These are phyloP conservation scores for Gremmenia infestans DNA, from an alignment of 2,329 filamentous ascomycete species.

Conservation along the genomic window DNA sequence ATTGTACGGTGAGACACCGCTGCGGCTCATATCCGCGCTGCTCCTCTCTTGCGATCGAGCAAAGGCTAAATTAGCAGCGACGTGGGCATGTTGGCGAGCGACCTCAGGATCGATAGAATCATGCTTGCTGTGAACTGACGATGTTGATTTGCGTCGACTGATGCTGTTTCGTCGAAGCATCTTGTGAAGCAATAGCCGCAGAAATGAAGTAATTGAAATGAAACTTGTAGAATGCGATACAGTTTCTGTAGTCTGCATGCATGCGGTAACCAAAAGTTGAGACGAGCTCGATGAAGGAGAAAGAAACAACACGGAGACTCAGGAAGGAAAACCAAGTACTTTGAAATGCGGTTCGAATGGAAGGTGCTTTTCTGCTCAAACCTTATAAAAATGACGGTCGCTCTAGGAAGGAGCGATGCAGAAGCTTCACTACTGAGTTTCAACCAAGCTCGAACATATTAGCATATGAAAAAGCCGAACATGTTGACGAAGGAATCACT, in stretches of 20 bases:
- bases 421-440: slow-evolving; percentile 7
- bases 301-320: slow-evolving; percentile 33
- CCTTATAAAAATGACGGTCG: neutral
- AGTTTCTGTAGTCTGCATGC: slow-evolving; percentile 17
- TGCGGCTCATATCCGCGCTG: slow-evolving; percentile 34
- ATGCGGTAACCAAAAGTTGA: slow-evolving; percentile 31
- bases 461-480: neutral
- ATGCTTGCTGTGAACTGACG: slow-evolving; percentile 42
- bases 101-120: slow-evolving; percentile 45
- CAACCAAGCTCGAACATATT: neutral
- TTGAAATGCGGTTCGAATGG: neutral
- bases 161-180: slow-evolving; percentile 40
- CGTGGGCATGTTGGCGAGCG: slow-evolving; percentile 55
- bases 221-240: slow-evolving; percentile 28
- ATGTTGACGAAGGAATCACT: neutral
- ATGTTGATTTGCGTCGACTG: slow-evolving; percentile 49
- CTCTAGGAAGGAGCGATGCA: slow-evolving; percentile 4
- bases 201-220: slow-evolving; percentile 24
- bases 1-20: slow-evolving; percentile 14
- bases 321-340: slow-evolving; percentile 1
- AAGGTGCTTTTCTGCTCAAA: neutral
- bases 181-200: slow-evolving; percentile 14
- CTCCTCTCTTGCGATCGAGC: slow-evolving; percentile 43
- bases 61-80: slow-evolving; percentile 59
- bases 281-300: slow-evolving; percentile 24